Conservation (phyloP, 2,329 filamentous ascomycete species). For the Xylaria arbuscula region DNA sequence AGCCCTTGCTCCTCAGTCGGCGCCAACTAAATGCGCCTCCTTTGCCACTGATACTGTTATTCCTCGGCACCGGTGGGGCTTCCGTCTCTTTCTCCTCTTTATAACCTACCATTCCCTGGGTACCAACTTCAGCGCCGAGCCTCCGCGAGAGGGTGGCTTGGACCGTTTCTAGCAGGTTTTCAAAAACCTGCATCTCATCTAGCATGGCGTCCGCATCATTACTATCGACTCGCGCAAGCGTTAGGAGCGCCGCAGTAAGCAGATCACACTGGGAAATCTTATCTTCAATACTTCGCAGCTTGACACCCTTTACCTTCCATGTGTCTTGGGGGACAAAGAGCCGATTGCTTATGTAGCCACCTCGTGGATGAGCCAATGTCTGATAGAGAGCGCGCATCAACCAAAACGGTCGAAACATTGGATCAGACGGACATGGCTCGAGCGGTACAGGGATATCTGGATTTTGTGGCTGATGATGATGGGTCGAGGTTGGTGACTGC, state of each 20-base stretch:
- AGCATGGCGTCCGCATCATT: slow-evolving; percentile 91
- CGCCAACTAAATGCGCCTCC: slow-evolving; percentile 88
- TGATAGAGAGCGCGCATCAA: slow-evolving; percentile 95
- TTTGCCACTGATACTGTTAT: slow-evolving; percentile 75
- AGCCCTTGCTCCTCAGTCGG: slow-evolving; percentile 89
- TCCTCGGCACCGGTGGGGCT: slow-evolving; percentile 59
- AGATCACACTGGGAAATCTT: slow-evolving; percentile 93
- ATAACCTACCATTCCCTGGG: slow-evolving; percentile 67
- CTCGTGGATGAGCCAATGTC: slow-evolving; percentile 88
- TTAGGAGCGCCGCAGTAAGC: slow-evolving; percentile 87
- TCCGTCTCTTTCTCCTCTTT: slow-evolving; percentile 57
- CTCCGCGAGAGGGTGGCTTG: slow-evolving; percentile 82
- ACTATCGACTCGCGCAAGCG: slow-evolving; percentile 85
- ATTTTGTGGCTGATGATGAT: slow-evolving; percentile 64
- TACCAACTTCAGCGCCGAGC: slow-evolving; percentile 91
- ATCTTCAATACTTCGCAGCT: slow-evolving; percentile 90
- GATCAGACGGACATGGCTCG: slow-evolving; percentile 91
- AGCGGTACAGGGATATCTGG: slow-evolving; percentile 78
- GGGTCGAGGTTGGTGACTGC: slow-evolving; percentile 71
- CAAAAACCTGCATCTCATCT: slow-evolving; percentile 92
- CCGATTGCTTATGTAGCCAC: slow-evolving; percentile 90
- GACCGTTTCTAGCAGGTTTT: slow-evolving; percentile 86
- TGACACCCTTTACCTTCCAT: slow-evolving; percentile 94
- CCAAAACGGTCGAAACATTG: slow-evolving; percentile 95
- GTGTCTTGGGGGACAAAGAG: slow-evolving; percentile 93